Evolutionary conservation across 2,329 filamentous ascomycete genomes (phyloP).

Genomic region (Chaetomium olivaceum): DNA sequence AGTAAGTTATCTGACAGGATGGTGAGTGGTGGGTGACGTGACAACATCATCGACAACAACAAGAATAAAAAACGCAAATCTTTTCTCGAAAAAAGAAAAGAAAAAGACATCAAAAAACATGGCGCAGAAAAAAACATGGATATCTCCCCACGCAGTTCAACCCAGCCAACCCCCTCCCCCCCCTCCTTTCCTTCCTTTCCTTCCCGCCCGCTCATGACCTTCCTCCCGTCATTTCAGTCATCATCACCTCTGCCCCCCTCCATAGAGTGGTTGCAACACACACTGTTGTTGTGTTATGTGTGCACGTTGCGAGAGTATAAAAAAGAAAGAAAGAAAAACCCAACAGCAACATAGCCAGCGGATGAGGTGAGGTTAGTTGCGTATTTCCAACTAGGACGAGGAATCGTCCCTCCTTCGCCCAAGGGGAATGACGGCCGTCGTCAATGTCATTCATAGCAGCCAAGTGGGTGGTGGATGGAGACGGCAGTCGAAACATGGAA

Average conservation of each 20-base stretch:
- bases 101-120: not conserved
- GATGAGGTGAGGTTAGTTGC: not conserved
- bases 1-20: conserved; percentile 5
- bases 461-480: not conserved
- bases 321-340: not conserved
- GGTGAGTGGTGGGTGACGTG: not conserved
- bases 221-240: not conserved
- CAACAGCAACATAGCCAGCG: not conserved
- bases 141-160: not conserved
- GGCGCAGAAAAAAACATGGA: not conserved
- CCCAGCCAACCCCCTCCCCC: not conserved
- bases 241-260: not conserved
- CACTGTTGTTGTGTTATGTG: not conserved
- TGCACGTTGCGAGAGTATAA: not conserved
- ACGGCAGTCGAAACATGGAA: not conserved
- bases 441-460: not conserved
- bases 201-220: not conserved
- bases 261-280: not conserved
- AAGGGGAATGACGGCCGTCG: too few relatives aligned
- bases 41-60: not conserved
- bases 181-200: not conserved
- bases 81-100: conserved; percentile 2
- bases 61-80: conserved; percentile 7
- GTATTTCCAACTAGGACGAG: not conserved
- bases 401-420: not conserved